These are phyloP conservation scores for Colletotrichum neosansevieriae DNA, from an alignment of 2,329 filamentous ascomycete genomes.

Conservation along the genomic window DNA sequence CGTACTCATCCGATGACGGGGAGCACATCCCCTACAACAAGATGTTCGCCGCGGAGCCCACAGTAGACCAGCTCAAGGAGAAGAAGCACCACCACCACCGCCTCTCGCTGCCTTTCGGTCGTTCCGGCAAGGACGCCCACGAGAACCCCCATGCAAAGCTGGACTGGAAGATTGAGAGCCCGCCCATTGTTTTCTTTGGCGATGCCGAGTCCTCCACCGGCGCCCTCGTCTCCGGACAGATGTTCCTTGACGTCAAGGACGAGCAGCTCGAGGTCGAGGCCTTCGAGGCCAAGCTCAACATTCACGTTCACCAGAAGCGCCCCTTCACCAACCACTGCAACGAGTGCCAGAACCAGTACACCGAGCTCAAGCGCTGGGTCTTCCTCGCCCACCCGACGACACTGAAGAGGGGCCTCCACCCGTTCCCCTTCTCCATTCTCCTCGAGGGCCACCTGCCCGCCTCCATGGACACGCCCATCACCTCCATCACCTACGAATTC, in stretches of 20 bases:
- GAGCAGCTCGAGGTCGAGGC: constrained; percentile 66
- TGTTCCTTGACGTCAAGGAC: constrained; percentile 80
- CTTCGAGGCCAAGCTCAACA: constrained; percentile 78
- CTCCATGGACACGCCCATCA: constrained; percentile 79
- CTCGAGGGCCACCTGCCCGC: constrained; percentile 89
- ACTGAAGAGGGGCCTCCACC: constrained; percentile 71
- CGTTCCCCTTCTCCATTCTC: constrained; percentile 90
- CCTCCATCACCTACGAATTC: constrained; percentile 83
- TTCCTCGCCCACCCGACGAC: constrained; percentile 72
- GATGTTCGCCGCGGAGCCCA: constrained; percentile 38
- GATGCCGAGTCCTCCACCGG: constrained; percentile 80
- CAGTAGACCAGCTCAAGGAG: constrained; percentile 40
- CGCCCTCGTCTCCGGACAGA: constrained; percentile 85
- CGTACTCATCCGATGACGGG: constrained; percentile 40
- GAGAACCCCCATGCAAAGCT: constrained; percentile 57
- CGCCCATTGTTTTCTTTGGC: constrained; percentile 87
- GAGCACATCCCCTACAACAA: constrained; percentile 39
- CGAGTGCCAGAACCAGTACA: constrained; percentile 79
- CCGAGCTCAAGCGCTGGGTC: constrained; percentile 82
- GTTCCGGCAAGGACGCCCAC: constrained; percentile 52
- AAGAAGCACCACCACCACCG: constrained; percentile 55
- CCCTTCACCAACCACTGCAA: constrained; percentile 84
- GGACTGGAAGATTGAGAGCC: constrained; percentile 80
- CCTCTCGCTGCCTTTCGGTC: constrained; percentile 55
- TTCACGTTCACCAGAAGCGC: constrained; percentile 81